Conservation (phyloP, 2,329 filamentous ascomycete genomes). For the Alternaria sp. region DNA sequence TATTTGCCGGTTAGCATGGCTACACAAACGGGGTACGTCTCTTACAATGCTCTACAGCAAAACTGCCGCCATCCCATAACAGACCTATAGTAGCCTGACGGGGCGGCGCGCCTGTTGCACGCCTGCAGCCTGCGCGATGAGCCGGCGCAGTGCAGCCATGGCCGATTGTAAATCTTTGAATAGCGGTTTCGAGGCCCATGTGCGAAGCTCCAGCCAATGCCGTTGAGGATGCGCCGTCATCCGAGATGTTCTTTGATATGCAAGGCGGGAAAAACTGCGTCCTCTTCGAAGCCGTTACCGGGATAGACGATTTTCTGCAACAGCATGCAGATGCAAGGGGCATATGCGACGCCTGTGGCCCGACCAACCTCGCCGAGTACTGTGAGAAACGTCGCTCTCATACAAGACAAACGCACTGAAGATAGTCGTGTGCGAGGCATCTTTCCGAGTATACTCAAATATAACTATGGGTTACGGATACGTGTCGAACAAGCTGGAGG, state of each 20-base stretch:
- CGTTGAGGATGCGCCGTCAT: conserved; percentile 23
- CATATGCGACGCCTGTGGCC: conserved; percentile 24
- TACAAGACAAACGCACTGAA: conserved; percentile 28
- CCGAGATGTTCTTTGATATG: conserved; percentile 22
- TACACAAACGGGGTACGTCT: conserved; percentile 44
- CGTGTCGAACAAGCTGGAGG: conserved; percentile 16
- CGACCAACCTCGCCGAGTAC: conserved; percentile 20
- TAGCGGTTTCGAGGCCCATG: conserved; percentile 26
- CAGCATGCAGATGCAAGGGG: conserved; percentile 40
- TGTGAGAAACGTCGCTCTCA: conserved; percentile 28
- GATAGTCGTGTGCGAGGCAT: conserved; percentile 14
- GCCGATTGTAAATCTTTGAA: conserved; percentile 24
- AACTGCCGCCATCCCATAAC: conserved; percentile 24
- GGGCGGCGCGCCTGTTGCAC: conserved; percentile 30
- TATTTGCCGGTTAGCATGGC: conserved; percentile 42
- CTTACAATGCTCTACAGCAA: conserved; percentile 34
- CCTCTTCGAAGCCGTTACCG: conserved; percentile 3
- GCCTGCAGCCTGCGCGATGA: conserved; percentile 39
- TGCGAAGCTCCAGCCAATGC: conserved; percentile 24
- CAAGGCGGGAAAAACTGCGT: conserved; percentile 26
- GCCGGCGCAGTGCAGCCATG: conserved; percentile 33
- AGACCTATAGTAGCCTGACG: conserved; percentile 34
- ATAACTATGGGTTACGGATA: conserved; percentile 19
- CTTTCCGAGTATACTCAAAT: conserved; percentile 4
- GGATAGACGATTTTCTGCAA: conserved; percentile 22